Base-by-base conservation (phyloP, 257 asterid genomes). In the Nicotiana tabacum region DNA sequence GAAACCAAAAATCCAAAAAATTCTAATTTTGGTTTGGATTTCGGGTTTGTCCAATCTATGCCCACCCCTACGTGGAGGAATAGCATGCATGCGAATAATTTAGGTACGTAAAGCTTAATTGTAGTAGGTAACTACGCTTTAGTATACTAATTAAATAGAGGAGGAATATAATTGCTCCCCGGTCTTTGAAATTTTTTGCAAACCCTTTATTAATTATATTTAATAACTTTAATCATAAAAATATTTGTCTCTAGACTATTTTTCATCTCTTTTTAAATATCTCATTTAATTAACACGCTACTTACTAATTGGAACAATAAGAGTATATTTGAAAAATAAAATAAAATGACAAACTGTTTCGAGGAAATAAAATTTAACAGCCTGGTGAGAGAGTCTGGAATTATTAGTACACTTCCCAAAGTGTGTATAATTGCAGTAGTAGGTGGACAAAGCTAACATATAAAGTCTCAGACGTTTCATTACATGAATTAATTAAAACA, bases 11-110 rank as follows among this genome's bases (percentile, higher is more conserved):
- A 0, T 35, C 0, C 8, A 35, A 35, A 35, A 33, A 35, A 5
- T 35, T 35, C 8, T 1, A 35, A 5, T 35, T 35, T 35, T 0
- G 39, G 1, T 5, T 35, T 5, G 8, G 0, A 35, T 5, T 35
- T 35, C 5, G 37, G 8, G 8, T 35, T 35, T 35, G 39, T 6
- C 6, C 6, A 5, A 35, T 0, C 39, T 5, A 5, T 35, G 8
- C 6, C 37, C 37, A 35, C 6, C 1, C 39, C 39, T 77, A 83
- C 84, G 74, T 61, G 81, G 85, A 43, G 51, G 12, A 43, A 43
- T 43, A 43, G 51, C 91, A 88, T 90, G 92, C 92, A 92, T 76
- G 80, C 29, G 39, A 29, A 15, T 27, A 51, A 21, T 72, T 51
- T 9, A 27, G 12, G 43, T 51, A 51, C 29, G 80, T 29, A 32